phyloP scores from a whole-genome alignment of 768 basidiomycete species.

The Lentinula aciculospora region DNA sequence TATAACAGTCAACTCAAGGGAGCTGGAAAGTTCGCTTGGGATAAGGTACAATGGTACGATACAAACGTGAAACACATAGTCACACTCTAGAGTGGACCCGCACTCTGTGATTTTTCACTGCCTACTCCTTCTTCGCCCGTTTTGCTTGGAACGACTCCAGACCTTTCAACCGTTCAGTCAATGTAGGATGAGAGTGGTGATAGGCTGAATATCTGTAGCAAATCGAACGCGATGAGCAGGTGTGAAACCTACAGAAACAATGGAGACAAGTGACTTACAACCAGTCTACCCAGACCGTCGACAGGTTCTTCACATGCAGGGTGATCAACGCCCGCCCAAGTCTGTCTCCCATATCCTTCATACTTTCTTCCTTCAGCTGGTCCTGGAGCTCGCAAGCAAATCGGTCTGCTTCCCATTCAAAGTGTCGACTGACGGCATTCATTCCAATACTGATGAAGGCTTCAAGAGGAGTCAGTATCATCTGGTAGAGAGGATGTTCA shows the following conservation, averaged over 20 bases:
- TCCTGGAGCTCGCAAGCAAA: conserved; percentile 76
- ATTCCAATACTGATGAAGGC: conserved; percentile 65
- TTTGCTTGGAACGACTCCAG: conserved; percentile 62
- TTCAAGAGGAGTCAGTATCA: conserved; percentile 79
- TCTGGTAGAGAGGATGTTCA: conserved; percentile 30
- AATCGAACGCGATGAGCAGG: not conserved
- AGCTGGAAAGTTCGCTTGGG: not conserved
- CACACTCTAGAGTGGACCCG: not conserved
- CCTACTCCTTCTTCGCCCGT: conserved; percentile 21
- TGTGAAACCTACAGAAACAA: not conserved
- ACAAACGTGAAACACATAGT: not conserved
- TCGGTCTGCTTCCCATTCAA: conserved; percentile 91
- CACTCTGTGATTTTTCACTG: not conserved
- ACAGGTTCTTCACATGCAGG: conserved; percentile 89
- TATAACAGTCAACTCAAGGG: not conserved
- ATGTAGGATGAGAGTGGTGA: conserved; percentile 93
- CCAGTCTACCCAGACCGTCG: conserved; percentile 94
- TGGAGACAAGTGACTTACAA: conserved; percentile 43
- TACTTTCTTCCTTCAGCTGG: conserved; percentile 41
- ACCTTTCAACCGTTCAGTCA: conserved; percentile 83
- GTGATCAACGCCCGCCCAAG: conserved; percentile 78
- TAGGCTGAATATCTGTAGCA: conserved; percentile 79
- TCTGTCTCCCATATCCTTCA: conserved; percentile 82
- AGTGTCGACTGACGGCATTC: conserved; percentile 79
- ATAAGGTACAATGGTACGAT: not conserved